Evolutionary conservation across 164 flowering plant genomes (phyloP).

Genomic region (Stephania yunnanensis): DNA sequence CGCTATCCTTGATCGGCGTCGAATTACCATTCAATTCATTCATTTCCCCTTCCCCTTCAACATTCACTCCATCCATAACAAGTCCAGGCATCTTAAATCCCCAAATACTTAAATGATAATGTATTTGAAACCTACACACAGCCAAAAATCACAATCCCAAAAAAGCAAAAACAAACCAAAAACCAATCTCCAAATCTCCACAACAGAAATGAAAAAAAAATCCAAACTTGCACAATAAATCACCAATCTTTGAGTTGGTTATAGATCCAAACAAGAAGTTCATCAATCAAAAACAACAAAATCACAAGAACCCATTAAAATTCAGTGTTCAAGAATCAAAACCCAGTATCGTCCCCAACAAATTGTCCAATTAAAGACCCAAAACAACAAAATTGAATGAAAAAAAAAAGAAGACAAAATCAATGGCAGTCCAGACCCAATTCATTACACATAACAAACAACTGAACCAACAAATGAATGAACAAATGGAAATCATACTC

Average conservation of each 20-base stretch:
- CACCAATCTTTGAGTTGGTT: neutral
- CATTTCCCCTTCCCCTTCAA: constrained; percentile 28
- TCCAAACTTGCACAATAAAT: neutral
- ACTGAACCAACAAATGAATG: constrained; percentile 4
- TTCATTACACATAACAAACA: neutral
- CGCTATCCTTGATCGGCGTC: constrained; percentile 33
- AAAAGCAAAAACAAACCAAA: neutral
- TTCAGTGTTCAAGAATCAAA: neutral
- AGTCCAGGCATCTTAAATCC: constrained; percentile 63
- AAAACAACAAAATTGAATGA: neutral
- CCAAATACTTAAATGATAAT: constrained; percentile 5
- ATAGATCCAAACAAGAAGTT: constrained; percentile 5
- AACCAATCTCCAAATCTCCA: neutral
- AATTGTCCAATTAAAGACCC: constrained; percentile 4
- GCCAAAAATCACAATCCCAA: neutral
- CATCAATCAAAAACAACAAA: neutral
- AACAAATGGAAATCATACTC: neutral
- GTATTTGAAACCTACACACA: constrained; percentile 25
- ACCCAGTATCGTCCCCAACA: neutral
- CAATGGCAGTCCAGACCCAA: neutral
- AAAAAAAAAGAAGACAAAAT: neutral
- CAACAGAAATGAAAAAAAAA: neutral
- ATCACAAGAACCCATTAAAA: neutral
- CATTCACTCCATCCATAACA: constrained; percentile 47
- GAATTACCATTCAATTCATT: constrained; percentile 38